Percentiles rank a stretch among this genome's conserved stretches.
Conservation (phyloP, 2,329 filamentous ascomycete species). For the Grosmannia huntii region DNA sequence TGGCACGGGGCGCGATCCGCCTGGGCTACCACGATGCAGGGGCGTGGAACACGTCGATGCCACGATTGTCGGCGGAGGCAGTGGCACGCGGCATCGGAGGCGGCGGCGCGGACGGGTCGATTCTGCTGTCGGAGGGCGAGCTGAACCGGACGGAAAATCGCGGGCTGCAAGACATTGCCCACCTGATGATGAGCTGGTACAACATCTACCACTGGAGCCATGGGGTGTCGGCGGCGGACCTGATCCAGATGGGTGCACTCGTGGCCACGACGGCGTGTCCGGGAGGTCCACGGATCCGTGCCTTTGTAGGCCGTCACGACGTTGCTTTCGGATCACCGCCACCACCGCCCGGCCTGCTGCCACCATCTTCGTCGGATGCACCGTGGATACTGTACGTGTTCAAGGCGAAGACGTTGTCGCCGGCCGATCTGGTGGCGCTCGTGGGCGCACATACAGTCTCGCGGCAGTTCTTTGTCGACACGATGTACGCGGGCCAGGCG, state of each 20-base stretch:
- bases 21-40: slow-evolving; percentile 34
- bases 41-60: slow-evolving; percentile 21
- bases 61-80: neutral
- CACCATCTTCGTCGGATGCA: slow-evolving; percentile 25
- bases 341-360: slow-evolving; percentile 30
- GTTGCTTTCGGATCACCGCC: slow-evolving; percentile 17
- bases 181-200: slow-evolving; percentile 24
- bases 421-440: slow-evolving; percentile 37
- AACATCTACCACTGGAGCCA: slow-evolving; percentile 22
- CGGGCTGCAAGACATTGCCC: slow-evolving; percentile 30
- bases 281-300: slow-evolving; percentile 34
- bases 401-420: slow-evolving; percentile 34
- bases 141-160: slow-evolving; percentile 26
- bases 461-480: slow-evolving; percentile 32
- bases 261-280: slow-evolving; percentile 37
- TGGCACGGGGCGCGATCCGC: slow-evolving; percentile 30
- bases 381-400: slow-evolving; percentile 33
- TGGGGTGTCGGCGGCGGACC: slow-evolving; percentile 36
- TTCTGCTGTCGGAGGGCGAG: slow-evolving; percentile 27
- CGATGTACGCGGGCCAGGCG: slow-evolving; percentile 21
- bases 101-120: slow-evolving; percentile 31
- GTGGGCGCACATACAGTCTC: slow-evolving; percentile 40
- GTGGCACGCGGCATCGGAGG: neutral
- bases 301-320: slow-evolving; percentile 37
- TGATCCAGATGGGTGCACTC: slow-evolving; percentile 36